Percentiles rank a stretch among this genome's conserved stretches.
phyloP scores from a whole-genome alignment of 2,329 filamentous ascomycete species.

The Coniochaeta pulveracea region DNA sequence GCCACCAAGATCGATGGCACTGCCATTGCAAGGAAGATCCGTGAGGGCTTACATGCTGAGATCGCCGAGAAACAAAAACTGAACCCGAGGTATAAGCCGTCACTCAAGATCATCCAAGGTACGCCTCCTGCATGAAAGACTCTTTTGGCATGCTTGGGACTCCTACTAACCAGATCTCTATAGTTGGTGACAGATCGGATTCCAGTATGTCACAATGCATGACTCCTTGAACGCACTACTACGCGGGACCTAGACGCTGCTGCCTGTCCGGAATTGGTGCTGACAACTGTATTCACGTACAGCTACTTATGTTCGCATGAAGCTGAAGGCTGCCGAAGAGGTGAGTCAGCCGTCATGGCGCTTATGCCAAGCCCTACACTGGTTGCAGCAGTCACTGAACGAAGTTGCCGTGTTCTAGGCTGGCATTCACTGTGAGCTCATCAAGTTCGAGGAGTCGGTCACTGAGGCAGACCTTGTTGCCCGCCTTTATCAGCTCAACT shows the following conservation, averaged over 20 bases:
- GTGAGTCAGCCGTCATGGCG: constrained; percentile 29
- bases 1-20: constrained; percentile 92
- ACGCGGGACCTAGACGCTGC: constrained; percentile 11
- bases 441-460: constrained; percentile 73
- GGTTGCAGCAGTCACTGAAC: constrained; percentile 8
- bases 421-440: constrained; percentile 76
- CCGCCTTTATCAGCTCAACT: constrained; percentile 71
- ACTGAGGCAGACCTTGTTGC: constrained; percentile 79
- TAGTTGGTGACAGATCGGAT: constrained; percentile 87
- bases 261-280: constrained; percentile 5
- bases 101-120: constrained; percentile 93
- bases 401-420: constrained; percentile 44
- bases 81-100: constrained; percentile 82
- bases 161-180: not conserved
- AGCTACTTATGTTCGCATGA: constrained; percentile 99
- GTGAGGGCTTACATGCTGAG: constrained; percentile 67
- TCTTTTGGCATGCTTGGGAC: not conserved
- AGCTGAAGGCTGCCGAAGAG: constrained; percentile 92
- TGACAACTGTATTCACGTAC: constrained; percentile 18
- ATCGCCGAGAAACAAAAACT: constrained; percentile 70
- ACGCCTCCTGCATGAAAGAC: constrained; percentile 18
- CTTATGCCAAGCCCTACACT: not conserved
- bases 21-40: constrained; percentile 84
- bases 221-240: no score
- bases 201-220: constrained; percentile 54